phyloP scores from a whole-genome alignment of 2,329 filamentous ascomycete genomes.

The Juglanconis sp. region DNA sequence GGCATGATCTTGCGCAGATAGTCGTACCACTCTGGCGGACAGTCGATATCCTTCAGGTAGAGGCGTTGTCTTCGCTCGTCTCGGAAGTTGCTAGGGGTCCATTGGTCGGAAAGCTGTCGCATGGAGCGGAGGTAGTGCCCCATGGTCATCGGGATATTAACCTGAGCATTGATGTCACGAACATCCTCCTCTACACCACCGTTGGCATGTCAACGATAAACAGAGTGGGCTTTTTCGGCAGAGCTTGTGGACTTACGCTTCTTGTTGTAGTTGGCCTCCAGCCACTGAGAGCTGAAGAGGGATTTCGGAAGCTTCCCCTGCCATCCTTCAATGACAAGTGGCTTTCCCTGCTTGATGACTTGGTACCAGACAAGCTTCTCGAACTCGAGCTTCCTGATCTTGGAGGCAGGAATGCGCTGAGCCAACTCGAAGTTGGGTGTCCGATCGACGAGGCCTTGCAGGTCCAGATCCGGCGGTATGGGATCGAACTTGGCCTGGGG shows the following conservation, averaged over 20 bases:
- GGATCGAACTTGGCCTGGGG: conserved; percentile 90
- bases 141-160: conserved; percentile 78
- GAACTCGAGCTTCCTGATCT: conserved; percentile 76
- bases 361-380: conserved; percentile 81
- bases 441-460: conserved; percentile 70
- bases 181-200: conserved; percentile 69
- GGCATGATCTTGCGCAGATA: conserved; percentile 76
- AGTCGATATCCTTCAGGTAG: conserved; percentile 97
- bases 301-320: conserved; percentile 69
- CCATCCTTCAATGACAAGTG: conserved; percentile 88
- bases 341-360: conserved; percentile 81
- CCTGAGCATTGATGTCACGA: conserved; percentile 70
- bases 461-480: conserved; percentile 79
- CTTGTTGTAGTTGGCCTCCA: conserved; percentile 73
- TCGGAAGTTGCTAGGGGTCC: conserved; percentile 70
- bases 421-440: conserved; percentile 86
- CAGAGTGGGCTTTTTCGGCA: neutral
- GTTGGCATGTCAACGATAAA: conserved; percentile 21
- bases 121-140: conserved; percentile 89
- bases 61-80: conserved; percentile 80
- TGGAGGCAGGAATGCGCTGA: conserved; percentile 71
- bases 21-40: conserved; percentile 80
- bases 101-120: conserved; percentile 79
- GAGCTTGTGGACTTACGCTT: conserved; percentile 58
- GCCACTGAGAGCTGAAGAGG: conserved; percentile 78